Evolutionary conservation across 2,329 filamentous ascomycete genomes (phyloP), one percentile per base, ranked within the genome.

Genomic region (Monosporascus cannonballus): DNA sequence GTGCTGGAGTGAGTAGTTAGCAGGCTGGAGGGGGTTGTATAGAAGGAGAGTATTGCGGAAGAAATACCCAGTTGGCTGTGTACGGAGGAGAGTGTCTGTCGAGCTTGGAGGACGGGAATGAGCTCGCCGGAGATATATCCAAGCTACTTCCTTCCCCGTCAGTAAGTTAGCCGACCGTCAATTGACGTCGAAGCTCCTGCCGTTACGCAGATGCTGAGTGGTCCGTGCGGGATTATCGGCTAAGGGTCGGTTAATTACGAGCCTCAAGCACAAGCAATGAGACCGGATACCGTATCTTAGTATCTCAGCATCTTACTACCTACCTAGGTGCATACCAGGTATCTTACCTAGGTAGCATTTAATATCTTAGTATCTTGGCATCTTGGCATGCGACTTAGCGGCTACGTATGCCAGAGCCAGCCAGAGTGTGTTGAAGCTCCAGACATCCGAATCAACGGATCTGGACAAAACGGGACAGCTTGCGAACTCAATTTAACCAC

Each of bases 321-420:
- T n/a, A n/a, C n/a, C n/a, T n/a, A n/a, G n/a, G n/a, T n/a, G n/a
- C n/a, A n/a, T n/a, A n/a, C n/a, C n/a, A n/a, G n/a, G n/a, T n/a
- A n/a, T n/a, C n/a, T n/a, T n/a, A n/a, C n/a, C n/a, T n/a, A n/a
- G n/a, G n/a, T 22, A 22, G 20, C 20, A 22, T 14, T 38, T 14
- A 9, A 7, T 38, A 11, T 9, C 27, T 4, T 14, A 9, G 27
- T 4, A 11, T 24, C 11, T 30, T 46, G 5, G 24, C 6, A n/a
- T 18, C 42, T 46, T 46, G 22, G 42, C 42, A 14, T 30, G 11
- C 14, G 42, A 46, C 17, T 27, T 30, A 42, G 20, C 52, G 64
- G 63, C 61, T 65, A 66, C 64, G 63, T 65, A 66, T 66, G 55
- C 63, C 61, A 64, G 51, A 64, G 59, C 54, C 55, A 52, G 20